These are phyloP conservation scores for Microdochium nivale DNA, from an alignment of 2,329 filamentous ascomycete genomes.

Conservation along the genomic window DNA sequence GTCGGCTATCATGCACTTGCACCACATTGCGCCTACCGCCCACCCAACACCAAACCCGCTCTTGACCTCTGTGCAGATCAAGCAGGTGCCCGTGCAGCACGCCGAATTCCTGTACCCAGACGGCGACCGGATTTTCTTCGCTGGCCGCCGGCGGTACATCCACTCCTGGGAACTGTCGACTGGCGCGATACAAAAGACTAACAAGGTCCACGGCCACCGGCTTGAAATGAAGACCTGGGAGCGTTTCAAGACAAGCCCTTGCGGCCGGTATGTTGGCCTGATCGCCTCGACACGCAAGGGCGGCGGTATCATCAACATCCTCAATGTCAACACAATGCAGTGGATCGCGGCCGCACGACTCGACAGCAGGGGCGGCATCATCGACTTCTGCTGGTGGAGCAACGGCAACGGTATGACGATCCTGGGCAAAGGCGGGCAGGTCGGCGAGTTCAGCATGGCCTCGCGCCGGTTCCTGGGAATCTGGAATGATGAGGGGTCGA, in stretches of 20 bases:
- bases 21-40: conserved; percentile 74
- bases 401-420: conserved; percentile 75
- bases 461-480: conserved; percentile 63
- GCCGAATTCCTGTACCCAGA: conserved; percentile 68
- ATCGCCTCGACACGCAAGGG: conserved; percentile 74
- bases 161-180: conserved; percentile 86
- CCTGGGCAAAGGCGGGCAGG: conserved; percentile 76
- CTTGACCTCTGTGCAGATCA: conserved; percentile 82
- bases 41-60: conserved; percentile 77
- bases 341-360: conserved; percentile 80
- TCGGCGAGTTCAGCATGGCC: conserved; percentile 78
- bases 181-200: conserved; percentile 75
- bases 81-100: conserved; percentile 72
- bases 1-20: conserved; percentile 76
- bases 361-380: conserved; percentile 73
- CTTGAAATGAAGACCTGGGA: conserved; percentile 89
- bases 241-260: conserved; percentile 77
- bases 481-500: conserved; percentile 86
- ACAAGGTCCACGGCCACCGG: conserved; percentile 63
- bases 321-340: conserved; percentile 73
- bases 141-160: conserved; percentile 82
- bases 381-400: conserved; percentile 90
- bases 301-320: conserved; percentile 78
- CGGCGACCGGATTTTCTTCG: conserved; percentile 77
- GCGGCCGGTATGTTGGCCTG: conserved; percentile 78